These are phyloP conservation scores for Eucalyptus brandiana DNA, from an alignment of 345 rosid genomes.

Conservation along the genomic window DNA sequence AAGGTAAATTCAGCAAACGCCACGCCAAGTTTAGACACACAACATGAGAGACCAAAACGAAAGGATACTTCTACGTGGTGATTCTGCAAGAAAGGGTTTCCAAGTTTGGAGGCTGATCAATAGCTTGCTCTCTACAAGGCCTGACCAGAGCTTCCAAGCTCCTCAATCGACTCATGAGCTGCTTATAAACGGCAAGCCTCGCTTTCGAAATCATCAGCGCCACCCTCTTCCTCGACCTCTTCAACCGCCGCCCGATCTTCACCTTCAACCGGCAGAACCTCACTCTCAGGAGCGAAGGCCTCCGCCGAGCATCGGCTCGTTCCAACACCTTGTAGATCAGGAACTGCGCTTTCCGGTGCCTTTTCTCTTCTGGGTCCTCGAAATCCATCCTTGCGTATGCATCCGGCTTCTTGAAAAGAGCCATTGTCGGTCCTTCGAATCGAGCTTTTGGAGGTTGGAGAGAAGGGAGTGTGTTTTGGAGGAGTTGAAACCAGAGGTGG, in stretches of 20 bases:
- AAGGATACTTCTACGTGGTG: neutral
- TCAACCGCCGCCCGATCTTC: conserved; percentile 4
- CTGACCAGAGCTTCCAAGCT: neutral
- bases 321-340: conserved; percentile 1
- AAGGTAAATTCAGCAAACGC: neutral
- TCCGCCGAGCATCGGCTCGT: neutral
- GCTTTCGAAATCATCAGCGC: neutral
- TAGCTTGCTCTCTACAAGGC: neutral
- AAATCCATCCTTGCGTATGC: neutral
- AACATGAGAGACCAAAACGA: neutral
- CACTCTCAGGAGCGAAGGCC: neutral
- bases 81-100: neutral
- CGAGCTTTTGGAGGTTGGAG: neutral
- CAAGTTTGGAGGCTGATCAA: neutral
- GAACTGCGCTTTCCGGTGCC: conserved; percentile 6
- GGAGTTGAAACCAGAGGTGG: neutral
- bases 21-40: neutral
- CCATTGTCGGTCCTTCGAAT: neutral
- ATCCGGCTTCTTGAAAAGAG: neutral
- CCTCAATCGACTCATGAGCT: neutral
- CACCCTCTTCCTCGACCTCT: neutral
- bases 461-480: neutral
- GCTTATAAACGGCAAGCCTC: neutral
- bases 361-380: conserved; percentile 1
- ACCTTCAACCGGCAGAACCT: neutral